Evolutionary conservation across 441 rosid species (phyloP).

Genomic region (Pelargonium australe): DNA sequence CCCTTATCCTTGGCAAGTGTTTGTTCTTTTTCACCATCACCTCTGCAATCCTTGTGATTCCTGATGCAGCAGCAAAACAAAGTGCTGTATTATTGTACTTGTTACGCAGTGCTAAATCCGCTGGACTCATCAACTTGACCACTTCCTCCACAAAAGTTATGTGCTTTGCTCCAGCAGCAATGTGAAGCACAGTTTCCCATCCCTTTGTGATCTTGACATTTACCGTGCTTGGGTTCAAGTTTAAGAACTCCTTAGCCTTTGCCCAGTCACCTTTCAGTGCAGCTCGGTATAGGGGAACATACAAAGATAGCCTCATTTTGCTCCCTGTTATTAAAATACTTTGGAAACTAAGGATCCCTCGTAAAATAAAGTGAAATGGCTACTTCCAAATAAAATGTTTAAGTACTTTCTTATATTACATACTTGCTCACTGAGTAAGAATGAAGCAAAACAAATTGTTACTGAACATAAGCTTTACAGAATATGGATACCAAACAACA

Average conservation of each 20-base stretch:
- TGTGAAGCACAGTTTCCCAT: conserved; percentile 5
- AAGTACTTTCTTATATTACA: not conserved
- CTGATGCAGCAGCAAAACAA: conserved; percentile 35
- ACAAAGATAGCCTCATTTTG: not conserved
- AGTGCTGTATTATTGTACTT: not conserved
- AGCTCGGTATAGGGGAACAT: conserved; percentile 5
- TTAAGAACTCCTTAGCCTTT: conserved; percentile 2
- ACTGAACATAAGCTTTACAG: not conserved
- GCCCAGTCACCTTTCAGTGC: conserved; percentile 1
- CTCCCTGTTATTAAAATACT: not conserved
- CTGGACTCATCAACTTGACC: conserved; percentile 3
- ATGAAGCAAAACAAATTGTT: not conserved
- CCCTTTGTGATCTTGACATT: not conserved
- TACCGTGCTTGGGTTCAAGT: not conserved
- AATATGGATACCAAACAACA: not conserved
- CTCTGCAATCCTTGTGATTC: conserved; percentile 31
- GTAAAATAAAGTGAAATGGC: not conserved
- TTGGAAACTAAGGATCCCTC: conserved; percentile 3
- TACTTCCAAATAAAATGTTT: not conserved
- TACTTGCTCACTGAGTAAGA: too few species aligned
- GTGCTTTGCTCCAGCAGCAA: conserved; percentile 3
- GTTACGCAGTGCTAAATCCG: conserved; percentile 3
- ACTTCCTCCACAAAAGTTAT: not conserved
- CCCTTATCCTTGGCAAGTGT: conserved; percentile 25
- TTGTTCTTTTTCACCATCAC: conserved; percentile 30